Evolutionary conservation across 2,329 filamentous ascomycete genomes (phyloP).

Genomic region (Colletotrichum spaethianum): DNA sequence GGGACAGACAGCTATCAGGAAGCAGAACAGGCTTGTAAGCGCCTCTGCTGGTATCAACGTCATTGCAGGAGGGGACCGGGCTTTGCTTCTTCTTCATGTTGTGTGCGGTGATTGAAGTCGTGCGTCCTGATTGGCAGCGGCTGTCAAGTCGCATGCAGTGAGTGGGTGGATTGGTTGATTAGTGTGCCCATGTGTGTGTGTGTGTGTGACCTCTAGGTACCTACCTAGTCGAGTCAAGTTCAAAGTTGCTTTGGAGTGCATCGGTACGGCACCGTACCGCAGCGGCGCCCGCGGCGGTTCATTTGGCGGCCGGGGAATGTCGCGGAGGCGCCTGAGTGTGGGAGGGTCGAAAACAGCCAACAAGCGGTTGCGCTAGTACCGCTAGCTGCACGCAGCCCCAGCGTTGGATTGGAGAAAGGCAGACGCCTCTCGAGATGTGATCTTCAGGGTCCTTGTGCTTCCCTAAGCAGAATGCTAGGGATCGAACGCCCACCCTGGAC

Average conservation of each 20-base stretch:
- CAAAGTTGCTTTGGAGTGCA: conserved; percentile 15
- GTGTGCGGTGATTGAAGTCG: conserved; percentile 14
- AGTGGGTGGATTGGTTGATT: conserved; percentile 4
- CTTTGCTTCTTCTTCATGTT: conserved; percentile 17
- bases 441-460: conserved; percentile 39
- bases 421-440: conserved; percentile 33
- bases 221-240: too few relatives aligned
- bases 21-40: conserved; percentile 8
- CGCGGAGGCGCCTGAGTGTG: conserved; percentile 14
- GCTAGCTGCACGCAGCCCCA: conserved; percentile 36
- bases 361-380: conserved; percentile 29
- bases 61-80: conserved; percentile 19
- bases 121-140: conserved; percentile 34
- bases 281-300: conserved; percentile 28
- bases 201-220: neutral
- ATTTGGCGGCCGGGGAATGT: conserved; percentile 39
- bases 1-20: neutral
- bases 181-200: neutral
- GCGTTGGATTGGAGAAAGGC: conserved; percentile 28
- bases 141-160: conserved; percentile 21
- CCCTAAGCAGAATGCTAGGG: conserved; percentile 2
- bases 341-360: conserved; percentile 21
- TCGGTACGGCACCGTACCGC: conserved; percentile 32
- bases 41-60: conserved; percentile 22
- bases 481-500: conserved; percentile 21